These are phyloP conservation scores for Ustilago xerochloae DNA, from an alignment of 1,284 basidiomycete species.

Conservation along the genomic window DNA sequence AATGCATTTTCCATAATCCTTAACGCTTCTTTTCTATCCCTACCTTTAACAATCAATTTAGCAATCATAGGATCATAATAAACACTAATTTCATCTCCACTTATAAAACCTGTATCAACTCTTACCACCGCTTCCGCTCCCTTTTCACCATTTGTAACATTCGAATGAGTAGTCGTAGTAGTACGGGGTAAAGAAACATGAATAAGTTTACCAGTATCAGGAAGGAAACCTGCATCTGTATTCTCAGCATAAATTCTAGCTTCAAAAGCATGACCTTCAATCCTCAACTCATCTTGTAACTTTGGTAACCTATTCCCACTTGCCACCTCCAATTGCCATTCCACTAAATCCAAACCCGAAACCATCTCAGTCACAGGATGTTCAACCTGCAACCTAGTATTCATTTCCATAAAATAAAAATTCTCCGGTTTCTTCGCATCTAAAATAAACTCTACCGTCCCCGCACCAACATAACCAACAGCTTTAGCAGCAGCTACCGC, in stretches of 20 bases:
- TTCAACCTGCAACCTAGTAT: slow-evolving; percentile 81
- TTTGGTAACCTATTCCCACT: slow-evolving; percentile 86
- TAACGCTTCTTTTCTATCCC: slow-evolving; percentile 86
- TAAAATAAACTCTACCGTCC: slow-evolving; percentile 77
- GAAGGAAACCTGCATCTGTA: slow-evolving; percentile 75
- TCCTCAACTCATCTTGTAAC: slow-evolving; percentile 79
- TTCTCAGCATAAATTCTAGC: slow-evolving; percentile 97
- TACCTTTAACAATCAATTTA: slow-evolving; percentile 88
- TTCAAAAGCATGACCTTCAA: slow-evolving; percentile 91
- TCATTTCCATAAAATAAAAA: slow-evolving; percentile 71
- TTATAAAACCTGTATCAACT: slow-evolving; percentile 88
- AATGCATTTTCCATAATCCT: slow-evolving; percentile 81
- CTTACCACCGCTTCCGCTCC: slow-evolving; percentile 75
- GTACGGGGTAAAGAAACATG: slow-evolving; percentile 74
- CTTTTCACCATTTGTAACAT: slow-evolving; percentile 22
- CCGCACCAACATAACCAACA: slow-evolving; percentile 90
- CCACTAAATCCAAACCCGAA: slow-evolving; percentile 88
- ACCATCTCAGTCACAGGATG: slow-evolving; percentile 97
- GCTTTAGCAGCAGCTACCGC: slow-evolving; percentile 90
- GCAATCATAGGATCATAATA: slow-evolving; percentile 92
- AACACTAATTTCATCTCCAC: slow-evolving; percentile 76
- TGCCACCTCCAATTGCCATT: slow-evolving; percentile 89
- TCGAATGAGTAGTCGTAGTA: slow-evolving; percentile 64
- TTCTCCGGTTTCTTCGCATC: slow-evolving; percentile 36
- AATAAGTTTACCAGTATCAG: slow-evolving; percentile 84